Evolutionary conservation across 2,329 filamentous ascomycete genomes (phyloP), one percentile per base, ranked within the genome.

Genomic region (Aspergillus nomiae): DNA sequence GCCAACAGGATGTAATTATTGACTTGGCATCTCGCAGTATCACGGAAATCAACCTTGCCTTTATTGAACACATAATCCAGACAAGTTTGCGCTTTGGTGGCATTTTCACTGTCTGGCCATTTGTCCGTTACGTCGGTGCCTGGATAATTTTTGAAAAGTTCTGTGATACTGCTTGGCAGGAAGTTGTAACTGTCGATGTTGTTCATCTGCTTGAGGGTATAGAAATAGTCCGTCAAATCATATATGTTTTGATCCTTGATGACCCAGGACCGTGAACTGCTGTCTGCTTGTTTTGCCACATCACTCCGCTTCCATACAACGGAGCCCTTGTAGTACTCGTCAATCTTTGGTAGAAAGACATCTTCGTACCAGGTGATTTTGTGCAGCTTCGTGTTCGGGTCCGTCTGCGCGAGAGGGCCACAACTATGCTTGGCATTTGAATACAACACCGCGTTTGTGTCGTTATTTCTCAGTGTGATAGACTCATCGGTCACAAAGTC

Each of bases 1-100:
- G 88, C 89, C 58, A 98, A 82, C 62, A 99, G 83, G 66, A 98
- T 89, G 78, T 92, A 98, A 80, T 94, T 94, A 83, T 97, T 96
- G 72, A 92, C 89, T 71, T 92, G 88, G 76, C 95, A 99, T 68
- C 84, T 86, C 2, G 92, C 77, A 1, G 86, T 84, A 24, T 91
- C 81, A 56, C 95, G 88, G 84, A 98, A 98, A 77, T 99, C 95
- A 0, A 88, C 86, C 65, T 89, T 90, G 57, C 94, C 95, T 56
- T 90, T 84, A 71, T 92, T 95, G 77, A 96, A 97, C 24, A 87
- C 85, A 69, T 93, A 91, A 71, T 94, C 85, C 67, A 98, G 85
- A 76, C 95, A 99, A 70, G 89, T 89, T 71, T 93, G 78, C 66
- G 88, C 92, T 78, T 92, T 91, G 28, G 76, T 65, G 58, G 91